Percentiles rank a stretch among this genome's conserved stretches.
These are phyloP conservation scores for Melampsora americana DNA, from an alignment of 1,284 basidiomycete species.

Conservation along the genomic window DNA sequence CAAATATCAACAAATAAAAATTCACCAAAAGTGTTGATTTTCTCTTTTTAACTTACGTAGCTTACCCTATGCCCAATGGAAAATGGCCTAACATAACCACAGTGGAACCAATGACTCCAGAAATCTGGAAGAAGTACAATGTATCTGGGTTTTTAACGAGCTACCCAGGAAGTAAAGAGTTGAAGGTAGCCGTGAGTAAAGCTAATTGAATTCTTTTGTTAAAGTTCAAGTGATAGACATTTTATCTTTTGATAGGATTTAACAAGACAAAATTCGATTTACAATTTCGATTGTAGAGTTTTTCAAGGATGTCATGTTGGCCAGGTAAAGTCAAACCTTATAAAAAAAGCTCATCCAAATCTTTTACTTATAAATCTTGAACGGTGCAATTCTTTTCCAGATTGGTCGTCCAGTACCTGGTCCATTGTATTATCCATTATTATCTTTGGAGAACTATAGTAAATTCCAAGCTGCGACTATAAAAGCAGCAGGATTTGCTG, in stretches of 20 bases:
- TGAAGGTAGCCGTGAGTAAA: slow-evolving; percentile 22
- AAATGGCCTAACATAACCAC: slow-evolving; percentile 11
- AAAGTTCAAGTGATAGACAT: neutral
- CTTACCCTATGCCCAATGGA: neutral
- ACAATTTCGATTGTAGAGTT: slow-evolving; percentile 4
- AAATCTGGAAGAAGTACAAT: slow-evolving; percentile 29
- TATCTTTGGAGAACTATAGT: neutral
- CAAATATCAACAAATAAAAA: too few species aligned
- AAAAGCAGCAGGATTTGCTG: slow-evolving; percentile 1
- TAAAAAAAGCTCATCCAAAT: neutral
- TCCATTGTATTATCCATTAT: neutral
- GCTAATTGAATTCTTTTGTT: too few species aligned
- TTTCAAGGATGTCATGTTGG: neutral
- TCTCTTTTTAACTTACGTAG: neutral
- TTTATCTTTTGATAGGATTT: neutral
- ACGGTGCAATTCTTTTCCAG: neutral
- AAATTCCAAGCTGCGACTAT: neutral
- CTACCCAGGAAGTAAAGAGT: slow-evolving; percentile 17
- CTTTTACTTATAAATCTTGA: neutral
- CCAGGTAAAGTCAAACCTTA: slow-evolving; percentile 9
- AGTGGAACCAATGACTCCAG: slow-evolving; percentile 10
- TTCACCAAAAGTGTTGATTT: too few species aligned
- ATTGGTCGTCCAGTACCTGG: neutral
- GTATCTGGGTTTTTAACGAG: slow-evolving; percentile 14
- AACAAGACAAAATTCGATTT: neutral